Conservation (phyloP, 106 monocot species). For the Gastrodia elata region DNA sequence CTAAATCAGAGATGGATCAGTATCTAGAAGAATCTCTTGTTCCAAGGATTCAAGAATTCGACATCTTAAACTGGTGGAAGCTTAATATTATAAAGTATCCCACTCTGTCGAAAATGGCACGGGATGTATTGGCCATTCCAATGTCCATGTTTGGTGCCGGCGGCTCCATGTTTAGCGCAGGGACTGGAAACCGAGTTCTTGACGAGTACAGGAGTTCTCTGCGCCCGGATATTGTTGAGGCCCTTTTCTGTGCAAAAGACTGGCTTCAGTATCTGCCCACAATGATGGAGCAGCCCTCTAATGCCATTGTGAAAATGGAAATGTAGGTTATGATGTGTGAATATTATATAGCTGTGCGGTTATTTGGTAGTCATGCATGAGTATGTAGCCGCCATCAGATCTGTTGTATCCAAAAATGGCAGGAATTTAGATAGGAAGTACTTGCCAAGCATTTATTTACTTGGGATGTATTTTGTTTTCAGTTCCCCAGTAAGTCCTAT, state of each 20-base stretch:
- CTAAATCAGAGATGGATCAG: constrained; percentile 82
- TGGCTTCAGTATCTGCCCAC: constrained; percentile 76
- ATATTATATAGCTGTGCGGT: not conserved
- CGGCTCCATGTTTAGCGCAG: constrained; percentile 47
- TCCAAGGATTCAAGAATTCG: constrained; percentile 72
- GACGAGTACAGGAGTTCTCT: constrained; percentile 81
- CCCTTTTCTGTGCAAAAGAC: constrained; percentile 76
- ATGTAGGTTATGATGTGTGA: constrained; percentile 8
- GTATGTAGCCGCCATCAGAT: not conserved
- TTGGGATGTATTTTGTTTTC: not conserved
- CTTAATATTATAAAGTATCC: constrained; percentile 78
- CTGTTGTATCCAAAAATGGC: not conserved
- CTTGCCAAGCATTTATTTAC: not conserved
- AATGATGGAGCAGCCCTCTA: constrained; percentile 26
- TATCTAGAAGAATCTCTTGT: constrained; percentile 75
- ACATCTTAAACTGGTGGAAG: constrained; percentile 90
- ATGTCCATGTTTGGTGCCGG: constrained; percentile 51
- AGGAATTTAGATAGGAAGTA: not conserved
- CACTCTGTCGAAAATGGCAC: constrained; percentile 76
- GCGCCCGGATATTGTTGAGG: constrained; percentile 69
- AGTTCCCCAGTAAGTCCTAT: not conserved
- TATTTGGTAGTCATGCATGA: not conserved
- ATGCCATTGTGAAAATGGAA: constrained; percentile 55
- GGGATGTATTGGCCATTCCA: constrained; percentile 75
- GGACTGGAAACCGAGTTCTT: constrained; percentile 53